Evolutionary conservation across 1,284 basidiomycete species (phyloP), one percentile per base, ranked within the genome.

Genomic region (Cystobasidium slooffiae): DNA sequence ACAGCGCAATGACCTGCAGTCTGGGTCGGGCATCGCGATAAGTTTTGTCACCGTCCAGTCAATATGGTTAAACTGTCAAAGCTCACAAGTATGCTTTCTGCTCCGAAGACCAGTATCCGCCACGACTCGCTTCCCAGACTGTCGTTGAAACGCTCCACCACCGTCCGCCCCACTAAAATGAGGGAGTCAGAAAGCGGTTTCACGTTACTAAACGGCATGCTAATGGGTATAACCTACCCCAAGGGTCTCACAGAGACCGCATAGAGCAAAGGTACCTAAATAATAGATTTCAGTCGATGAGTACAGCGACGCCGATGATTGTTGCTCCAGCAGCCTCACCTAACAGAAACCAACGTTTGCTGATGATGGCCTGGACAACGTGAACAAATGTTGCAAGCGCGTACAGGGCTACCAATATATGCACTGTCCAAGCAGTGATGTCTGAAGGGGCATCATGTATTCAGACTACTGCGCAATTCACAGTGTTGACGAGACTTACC

Each of bases 271-370:
- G 6, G 64, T 66, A 49, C 49, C 64, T 66, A 39, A 8, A 47
- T 22, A n/a, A 22, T 7, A 8, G 8, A 37, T 6, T 37, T 31
- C 22, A 31, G 9, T 6, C 14, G 56, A 14, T 41, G 22, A 58
- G 7, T 14, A 37, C 6, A 9, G 22, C 39, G 14, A 18, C 43
- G 6, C 39, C 16, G n/a, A n/a, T n/a, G n/a, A n/a, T n/a, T n/a
- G n/a, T n/a, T n/a, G n/a, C n/a, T n/a, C n/a, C n/a, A 58, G 37
- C 16, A 6, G 16, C 81, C 12, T 80, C 80, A 12, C 87, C 75
- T 16, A 86, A 76, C 80, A 89, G 88, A 4, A 85, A 80, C 1
- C 84, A n/a, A 10, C 86, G 87, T 39, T 85, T 85, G 0, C 86
- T 78, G n/a, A 85, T 81, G 9, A 85, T 83, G 0, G 88, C 88